Conservation (phyloP, 2,329 filamentous ascomycete species). For the Stagonosporopsis chrysanthemi region DNA sequence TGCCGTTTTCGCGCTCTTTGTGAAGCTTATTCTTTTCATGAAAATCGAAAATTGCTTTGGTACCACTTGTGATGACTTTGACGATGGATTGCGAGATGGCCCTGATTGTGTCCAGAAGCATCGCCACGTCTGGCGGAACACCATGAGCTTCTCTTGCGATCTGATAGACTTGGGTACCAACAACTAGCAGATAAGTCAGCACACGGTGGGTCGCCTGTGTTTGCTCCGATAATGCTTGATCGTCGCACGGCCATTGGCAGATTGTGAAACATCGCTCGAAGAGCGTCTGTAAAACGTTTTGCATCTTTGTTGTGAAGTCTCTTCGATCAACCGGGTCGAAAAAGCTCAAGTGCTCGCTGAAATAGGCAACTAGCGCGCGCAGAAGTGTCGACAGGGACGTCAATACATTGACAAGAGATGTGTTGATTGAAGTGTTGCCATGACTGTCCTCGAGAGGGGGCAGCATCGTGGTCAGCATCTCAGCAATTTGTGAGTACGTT, state of each 20-base stretch:
- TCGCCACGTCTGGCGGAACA: constrained; percentile 14
- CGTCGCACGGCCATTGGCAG: neutral
- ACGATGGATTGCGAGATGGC: constrained; percentile 49
- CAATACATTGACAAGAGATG: constrained; percentile 4
- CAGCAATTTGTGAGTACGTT: constrained; percentile 53
- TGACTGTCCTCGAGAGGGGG: constrained; percentile 3
- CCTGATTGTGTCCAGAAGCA: constrained; percentile 44
- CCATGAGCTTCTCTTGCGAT: constrained; percentile 42
- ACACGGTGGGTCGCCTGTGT: constrained; percentile 19
- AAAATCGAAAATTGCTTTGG: constrained; percentile 51
- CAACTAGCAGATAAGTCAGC: constrained; percentile 41
- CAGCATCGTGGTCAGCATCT: constrained; percentile 22
- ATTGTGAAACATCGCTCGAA: constrained; percentile 21
- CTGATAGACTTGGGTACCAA: constrained; percentile 39
- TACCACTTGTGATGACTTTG: constrained; percentile 42
- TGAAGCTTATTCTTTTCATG: constrained; percentile 55
- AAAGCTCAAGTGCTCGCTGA: constrained; percentile 59
- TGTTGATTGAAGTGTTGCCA: neutral
- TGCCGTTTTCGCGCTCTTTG: constrained; percentile 56
- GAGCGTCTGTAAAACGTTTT: constrained; percentile 50
- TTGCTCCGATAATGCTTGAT: neutral
- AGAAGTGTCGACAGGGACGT: constrained; percentile 36
- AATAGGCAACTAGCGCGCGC: constrained; percentile 59
- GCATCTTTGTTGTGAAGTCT: constrained; percentile 55
- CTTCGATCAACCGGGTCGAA: constrained; percentile 62